These are phyloP conservation scores for Pachysandra terminalis DNA, from an alignment of 164 flowering plant species.

Conservation along the genomic window DNA sequence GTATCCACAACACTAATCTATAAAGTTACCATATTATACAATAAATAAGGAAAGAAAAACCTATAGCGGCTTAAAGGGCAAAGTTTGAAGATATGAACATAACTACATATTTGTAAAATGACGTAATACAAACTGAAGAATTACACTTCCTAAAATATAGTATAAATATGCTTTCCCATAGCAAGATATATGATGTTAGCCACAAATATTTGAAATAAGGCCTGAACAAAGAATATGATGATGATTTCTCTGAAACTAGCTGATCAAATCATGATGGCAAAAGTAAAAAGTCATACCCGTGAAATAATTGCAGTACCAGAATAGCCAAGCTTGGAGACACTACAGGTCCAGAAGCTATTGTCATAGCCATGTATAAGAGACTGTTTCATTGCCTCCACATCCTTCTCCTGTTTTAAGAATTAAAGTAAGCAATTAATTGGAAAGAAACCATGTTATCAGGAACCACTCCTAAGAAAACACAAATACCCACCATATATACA, in stretches of 20 bases:
- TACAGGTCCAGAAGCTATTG: constrained; percentile 94
- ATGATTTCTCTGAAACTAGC: background rate
- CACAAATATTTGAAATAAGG: background rate
- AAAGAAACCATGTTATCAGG: constrained; percentile 2
- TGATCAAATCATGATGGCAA: background rate
- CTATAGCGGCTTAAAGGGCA: no score
- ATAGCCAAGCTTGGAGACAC: constrained; percentile 88
- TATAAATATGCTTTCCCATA: no score
- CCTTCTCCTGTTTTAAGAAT: constrained; percentile 68
- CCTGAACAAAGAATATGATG: background rate
- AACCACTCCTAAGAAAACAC: background rate
- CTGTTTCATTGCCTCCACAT: constrained; percentile 60
- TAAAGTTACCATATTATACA: no score
- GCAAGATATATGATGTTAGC: no score
- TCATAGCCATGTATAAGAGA: constrained; percentile 73
- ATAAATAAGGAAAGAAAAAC: background rate
- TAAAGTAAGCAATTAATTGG: constrained; percentile 1
- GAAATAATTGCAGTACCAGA: constrained; percentile 96
- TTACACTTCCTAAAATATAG: no score
- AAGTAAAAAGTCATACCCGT: constrained; percentile 43
- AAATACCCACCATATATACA: background rate
- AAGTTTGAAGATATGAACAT: no score
- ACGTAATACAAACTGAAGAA: no score
- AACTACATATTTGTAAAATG: no score
- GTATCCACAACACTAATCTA: no score